Base-by-base conservation (phyloP, 441 rosid species). In the Aquilaria agallochum region DNA sequence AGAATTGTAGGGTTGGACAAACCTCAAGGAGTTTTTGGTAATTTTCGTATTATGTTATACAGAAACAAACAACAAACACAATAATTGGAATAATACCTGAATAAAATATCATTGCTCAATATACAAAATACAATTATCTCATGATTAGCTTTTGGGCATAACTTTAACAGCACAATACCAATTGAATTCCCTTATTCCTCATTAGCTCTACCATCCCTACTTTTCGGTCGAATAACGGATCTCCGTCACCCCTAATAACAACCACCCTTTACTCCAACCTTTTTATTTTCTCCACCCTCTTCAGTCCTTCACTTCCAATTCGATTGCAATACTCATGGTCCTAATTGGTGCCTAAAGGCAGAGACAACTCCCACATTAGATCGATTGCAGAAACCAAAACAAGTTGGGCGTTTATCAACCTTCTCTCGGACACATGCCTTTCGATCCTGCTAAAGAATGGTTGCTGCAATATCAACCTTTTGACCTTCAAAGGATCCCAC, bases 281-380 rank as follows among this genome's bases (percentile, higher is more conserved):
- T 44, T 42, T 66, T 4, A 78, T 57, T 40, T 55, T 34, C 5
- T 40, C 72, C 50, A 66, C 47, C 1, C 12, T 15, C 40, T 15
- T n/a, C 8, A 72, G 34, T 0, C 62, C 72, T 3, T 64, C 58
- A 0, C 31, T 59, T 0, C 27, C 63, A 65, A 59, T 67, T 31
- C 78, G 80, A 68, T 83, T 80, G 60, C 75, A 72, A 31, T 74
- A 78, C 66, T 72, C 76, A 55, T 83, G 83, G 46, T 80, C 73
- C 3, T 76, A 74, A 54, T 76, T 75, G 9, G 30, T 75, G 1
- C 81, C 76, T 0, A n/a, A 2, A 1, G 85, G 81, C 61, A 80
- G 48, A 0, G 79, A 58, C 11, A 75, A 42, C 10, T 59, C 66
- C 84, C 75, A 75, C 75, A 79, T 54, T 31, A 73, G 31, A 51